phyloP scores from a whole-genome alignment of 2,329 filamentous ascomycete species.

The Fusarium pseudocircinatum region DNA sequence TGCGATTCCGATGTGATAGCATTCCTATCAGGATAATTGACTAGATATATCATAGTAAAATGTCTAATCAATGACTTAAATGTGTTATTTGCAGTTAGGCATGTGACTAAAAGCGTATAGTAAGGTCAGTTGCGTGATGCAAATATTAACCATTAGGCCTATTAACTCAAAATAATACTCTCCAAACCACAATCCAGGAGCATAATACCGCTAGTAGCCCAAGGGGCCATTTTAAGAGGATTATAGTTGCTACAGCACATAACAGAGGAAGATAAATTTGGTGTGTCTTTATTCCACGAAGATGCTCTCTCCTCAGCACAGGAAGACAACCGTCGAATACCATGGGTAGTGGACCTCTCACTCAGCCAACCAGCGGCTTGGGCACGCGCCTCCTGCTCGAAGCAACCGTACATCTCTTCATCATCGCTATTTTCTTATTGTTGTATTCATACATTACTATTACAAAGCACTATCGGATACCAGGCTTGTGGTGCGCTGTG shows the following conservation, averaged over 20 bases:
- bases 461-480: not conserved
- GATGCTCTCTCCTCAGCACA: accelerated
- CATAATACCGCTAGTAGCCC: not conserved
- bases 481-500: accelerated
- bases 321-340: not conserved
- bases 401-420: accelerated
- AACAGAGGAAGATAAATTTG: accelerated
- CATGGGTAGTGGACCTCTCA: not conserved
- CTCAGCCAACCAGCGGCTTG: not conserved
- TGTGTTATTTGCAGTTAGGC: not conserved
- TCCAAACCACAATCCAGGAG: accelerated
- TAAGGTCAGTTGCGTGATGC: accelerated
- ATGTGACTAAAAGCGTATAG: not conserved
- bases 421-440: not conserved
- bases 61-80: too few species aligned
- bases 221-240: not conserved
- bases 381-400: not conserved
- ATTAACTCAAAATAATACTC: not conserved
- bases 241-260: accelerated
- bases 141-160: not conserved
- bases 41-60: too few species aligned
- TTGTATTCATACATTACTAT: not conserved
- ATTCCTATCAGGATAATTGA: too few species aligned
- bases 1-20: not conserved
- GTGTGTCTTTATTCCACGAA: not conserved